phyloP scores from a whole-genome alignment of 352 stramenopile species.

The Phytophthora fragariae region DNA sequence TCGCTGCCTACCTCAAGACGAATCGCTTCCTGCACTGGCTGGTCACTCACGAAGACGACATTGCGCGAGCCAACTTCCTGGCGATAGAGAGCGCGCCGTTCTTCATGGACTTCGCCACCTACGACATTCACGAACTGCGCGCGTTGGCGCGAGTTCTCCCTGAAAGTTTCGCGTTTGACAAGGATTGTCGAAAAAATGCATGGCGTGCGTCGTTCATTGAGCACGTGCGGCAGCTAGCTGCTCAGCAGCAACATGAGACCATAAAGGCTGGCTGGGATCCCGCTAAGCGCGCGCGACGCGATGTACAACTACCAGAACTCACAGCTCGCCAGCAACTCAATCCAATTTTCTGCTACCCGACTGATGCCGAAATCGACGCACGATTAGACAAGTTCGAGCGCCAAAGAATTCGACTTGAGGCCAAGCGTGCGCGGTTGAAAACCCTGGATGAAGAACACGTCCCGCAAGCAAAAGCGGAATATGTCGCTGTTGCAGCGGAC shows the following conservation, averaged over 20 bases:
- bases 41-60: slow-evolving; percentile 75
- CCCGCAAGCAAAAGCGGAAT: slow-evolving; percentile 77
- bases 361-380: slow-evolving; percentile 64
- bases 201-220: slow-evolving; percentile 76
- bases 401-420: slow-evolving; percentile 53
- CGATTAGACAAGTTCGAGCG: slow-evolving; percentile 68
- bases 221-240: slow-evolving; percentile 58
- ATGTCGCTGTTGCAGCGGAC: slow-evolving; percentile 77
- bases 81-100: slow-evolving; percentile 61
- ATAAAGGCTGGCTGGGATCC: slow-evolving; percentile 78
- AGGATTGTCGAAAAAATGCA: slow-evolving; percentile 68
- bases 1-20: slow-evolving; percentile 81
- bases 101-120: slow-evolving; percentile 72
- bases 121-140: slow-evolving; percentile 76
- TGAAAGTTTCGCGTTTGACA: slow-evolving; percentile 75
- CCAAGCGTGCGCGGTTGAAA: slow-evolving; percentile 50
- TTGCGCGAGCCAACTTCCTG: slow-evolving; percentile 76
- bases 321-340: slow-evolving; percentile 71
- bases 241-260: slow-evolving; percentile 64
- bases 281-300: slow-evolving; percentile 39
- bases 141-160: slow-evolving; percentile 61
- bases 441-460: slow-evolving; percentile 61
- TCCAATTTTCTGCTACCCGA: slow-evolving; percentile 73
- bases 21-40: slow-evolving; percentile 84
- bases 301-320: slow-evolving; percentile 68